A percentile compares a stretch with the other conserved stretches of the same genome.
phyloP scores from a whole-genome alignment of 768 basidiomycete species.

The Trametes cubensis region DNA sequence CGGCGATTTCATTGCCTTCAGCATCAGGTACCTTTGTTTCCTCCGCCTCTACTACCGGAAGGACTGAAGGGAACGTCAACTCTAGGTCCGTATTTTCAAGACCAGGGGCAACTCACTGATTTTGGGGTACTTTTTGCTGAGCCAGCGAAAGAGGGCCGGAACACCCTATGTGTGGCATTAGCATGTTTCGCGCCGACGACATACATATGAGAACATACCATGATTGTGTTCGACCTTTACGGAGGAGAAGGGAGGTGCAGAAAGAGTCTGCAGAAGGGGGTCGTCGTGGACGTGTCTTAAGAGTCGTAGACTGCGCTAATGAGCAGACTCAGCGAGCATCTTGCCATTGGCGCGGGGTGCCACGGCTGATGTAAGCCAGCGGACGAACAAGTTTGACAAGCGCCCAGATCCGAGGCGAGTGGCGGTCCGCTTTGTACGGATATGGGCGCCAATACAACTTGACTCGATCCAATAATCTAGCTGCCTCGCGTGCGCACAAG shows the following conservation, averaged over 20 bases:
- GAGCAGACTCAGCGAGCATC: neutral
- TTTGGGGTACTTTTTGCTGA: slow-evolving; percentile 98
- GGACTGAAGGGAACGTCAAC: slow-evolving; percentile 46
- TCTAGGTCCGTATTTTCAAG: neutral
- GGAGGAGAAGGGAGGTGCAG: neutral
- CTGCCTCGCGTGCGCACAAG: slow-evolving; percentile 10
- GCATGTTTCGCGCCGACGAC: neutral
- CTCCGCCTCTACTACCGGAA: slow-evolving; percentile 83
- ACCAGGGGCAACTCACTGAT: slow-evolving; percentile 62
- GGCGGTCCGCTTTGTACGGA: neutral
- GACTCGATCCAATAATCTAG: slow-evolving; percentile 23
- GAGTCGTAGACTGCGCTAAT: neutral
- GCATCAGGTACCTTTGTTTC: slow-evolving; percentile 68
- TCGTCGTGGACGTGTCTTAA: slow-evolving; percentile 1
- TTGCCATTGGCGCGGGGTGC: slow-evolving; percentile 7
- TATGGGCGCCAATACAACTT: slow-evolving; percentile 11
- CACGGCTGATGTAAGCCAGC: slow-evolving; percentile 14
- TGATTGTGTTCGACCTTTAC: slow-evolving; percentile 4
- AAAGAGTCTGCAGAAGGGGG: neutral
- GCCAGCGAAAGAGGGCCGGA: slow-evolving; percentile 96
- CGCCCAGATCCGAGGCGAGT: neutral
- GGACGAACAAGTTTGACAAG: neutral
- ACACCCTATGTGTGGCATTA: slow-evolving; percentile 68
- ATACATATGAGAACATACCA: slow-evolving; percentile 12
- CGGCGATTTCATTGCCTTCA: slow-evolving; percentile 64